Evolutionary conservation across 2,329 filamentous ascomycete species (phyloP).

Genomic region (Fusarium brevicatenulatum): DNA sequence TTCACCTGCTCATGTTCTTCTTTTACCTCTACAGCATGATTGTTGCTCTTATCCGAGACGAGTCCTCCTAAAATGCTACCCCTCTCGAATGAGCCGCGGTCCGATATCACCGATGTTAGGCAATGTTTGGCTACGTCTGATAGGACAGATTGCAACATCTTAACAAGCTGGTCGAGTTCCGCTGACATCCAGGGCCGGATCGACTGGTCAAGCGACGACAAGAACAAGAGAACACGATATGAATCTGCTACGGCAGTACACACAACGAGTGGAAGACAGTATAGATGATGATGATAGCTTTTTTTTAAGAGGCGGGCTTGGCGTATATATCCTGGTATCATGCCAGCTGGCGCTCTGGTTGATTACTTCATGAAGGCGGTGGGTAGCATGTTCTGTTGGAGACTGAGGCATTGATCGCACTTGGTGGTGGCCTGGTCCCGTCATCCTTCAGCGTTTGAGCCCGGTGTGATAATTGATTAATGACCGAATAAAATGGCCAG

Average conservation of each 20-base stretch:
- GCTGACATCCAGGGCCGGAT: conserved; percentile 32
- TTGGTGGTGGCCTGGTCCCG: conserved; percentile 14
- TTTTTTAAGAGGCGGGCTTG: conserved; percentile 44
- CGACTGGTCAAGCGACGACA: conserved; percentile 36
- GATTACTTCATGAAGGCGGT: conserved; percentile 42
- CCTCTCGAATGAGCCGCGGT: conserved; percentile 27
- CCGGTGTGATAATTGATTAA: conserved; percentile 47
- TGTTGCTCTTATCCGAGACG: conserved; percentile 94
- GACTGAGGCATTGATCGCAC: conserved; percentile 33
- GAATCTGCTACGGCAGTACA: conserved; percentile 40
- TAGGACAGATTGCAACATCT: conserved; percentile 21
- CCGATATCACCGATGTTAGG: conserved; percentile 18
- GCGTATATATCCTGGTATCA: conserved; percentile 47
- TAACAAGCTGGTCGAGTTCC: conserved; percentile 22
- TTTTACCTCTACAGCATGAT: conserved; percentile 99
- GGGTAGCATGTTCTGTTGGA: conserved; percentile 36
- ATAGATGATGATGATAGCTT: conserved; percentile 42
- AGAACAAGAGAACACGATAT: conserved; percentile 11
- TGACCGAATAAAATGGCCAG: conserved; percentile 39
- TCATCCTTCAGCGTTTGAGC: conserved; percentile 30
- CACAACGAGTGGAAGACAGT: conserved; percentile 43
- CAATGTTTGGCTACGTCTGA: conserved; percentile 9
- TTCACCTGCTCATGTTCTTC: conserved; percentile 99
- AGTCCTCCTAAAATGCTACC: conserved; percentile 73
- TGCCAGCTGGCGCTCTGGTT: conserved; percentile 49